Conservation (phyloP, 2,329 filamentous ascomycete genomes). For the Fusarium oxysporum region DNA sequence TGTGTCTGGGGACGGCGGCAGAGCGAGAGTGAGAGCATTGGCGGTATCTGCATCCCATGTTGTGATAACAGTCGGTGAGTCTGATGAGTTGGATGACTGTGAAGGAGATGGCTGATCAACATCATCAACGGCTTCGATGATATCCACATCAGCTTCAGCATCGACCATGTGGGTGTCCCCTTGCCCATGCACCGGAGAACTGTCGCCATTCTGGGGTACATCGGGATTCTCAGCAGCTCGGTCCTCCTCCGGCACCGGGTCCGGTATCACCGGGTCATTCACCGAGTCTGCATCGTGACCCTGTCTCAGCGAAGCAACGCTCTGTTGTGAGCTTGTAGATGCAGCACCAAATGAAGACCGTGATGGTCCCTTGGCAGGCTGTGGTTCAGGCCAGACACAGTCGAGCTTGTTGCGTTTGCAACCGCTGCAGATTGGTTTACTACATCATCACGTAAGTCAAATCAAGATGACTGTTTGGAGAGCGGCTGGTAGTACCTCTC, state of each 20-base stretch:
- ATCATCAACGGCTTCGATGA: conserved; percentile 27
- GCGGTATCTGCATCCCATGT: conserved; percentile 33
- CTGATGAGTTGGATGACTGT: conserved; percentile 38
- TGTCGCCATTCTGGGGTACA: conserved; percentile 23
- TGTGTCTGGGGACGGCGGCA: conserved; percentile 4
- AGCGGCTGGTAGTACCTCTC: conserved; percentile 47
- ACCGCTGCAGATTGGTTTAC: conserved; percentile 63
- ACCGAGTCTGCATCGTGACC: conserved; percentile 26
- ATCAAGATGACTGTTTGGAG: background rate
- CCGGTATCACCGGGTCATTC: conserved; percentile 21
- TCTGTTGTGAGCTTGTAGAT: conserved; percentile 21
- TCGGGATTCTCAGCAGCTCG: conserved; percentile 14
- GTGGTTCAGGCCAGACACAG: conserved; percentile 59
- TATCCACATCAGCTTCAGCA: conserved; percentile 36
- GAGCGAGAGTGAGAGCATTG: conserved; percentile 39
- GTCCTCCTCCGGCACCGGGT: conserved; percentile 25
- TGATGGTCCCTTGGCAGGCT: conserved; percentile 16
- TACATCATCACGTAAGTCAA: conserved; percentile 30
- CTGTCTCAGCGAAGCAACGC: conserved; percentile 13
- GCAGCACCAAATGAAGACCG: conserved; percentile 30
- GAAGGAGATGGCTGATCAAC: conserved; percentile 32
- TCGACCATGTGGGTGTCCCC: conserved; percentile 44
- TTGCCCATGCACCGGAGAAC: conserved; percentile 34
- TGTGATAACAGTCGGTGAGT: conserved; percentile 13
- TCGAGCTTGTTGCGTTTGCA: conserved; percentile 65